Conservation (phyloP, 2,329 filamentous ascomycete genomes). For the Chaetothyriales sp. region DNA sequence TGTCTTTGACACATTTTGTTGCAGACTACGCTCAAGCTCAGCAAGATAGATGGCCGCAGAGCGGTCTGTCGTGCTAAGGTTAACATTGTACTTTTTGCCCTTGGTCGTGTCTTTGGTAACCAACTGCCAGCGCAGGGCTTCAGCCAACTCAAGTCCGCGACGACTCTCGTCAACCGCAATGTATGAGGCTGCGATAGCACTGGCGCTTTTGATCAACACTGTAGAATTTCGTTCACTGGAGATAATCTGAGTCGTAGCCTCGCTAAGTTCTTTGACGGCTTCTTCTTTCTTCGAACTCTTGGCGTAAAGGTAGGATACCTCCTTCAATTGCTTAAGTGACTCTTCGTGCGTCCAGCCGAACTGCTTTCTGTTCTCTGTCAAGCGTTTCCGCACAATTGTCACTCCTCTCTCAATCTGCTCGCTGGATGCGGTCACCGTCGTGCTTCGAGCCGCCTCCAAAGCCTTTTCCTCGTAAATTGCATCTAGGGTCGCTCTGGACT, state of each 20-base stretch:
- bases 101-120: constrained; percentile 25
- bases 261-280: constrained; percentile 22
- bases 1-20: constrained; percentile 19
- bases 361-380: constrained; percentile 19
- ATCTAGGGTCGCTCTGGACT: constrained; percentile 25
- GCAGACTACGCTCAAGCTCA: constrained; percentile 31
- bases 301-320: constrained; percentile 25
- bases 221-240: constrained; percentile 19
- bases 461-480: constrained; percentile 28
- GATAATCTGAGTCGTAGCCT: constrained; percentile 22
- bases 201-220: constrained; percentile 23
- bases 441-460: constrained; percentile 13
- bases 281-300: constrained; percentile 23
- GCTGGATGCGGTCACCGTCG: constrained; percentile 19
- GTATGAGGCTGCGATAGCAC: constrained; percentile 26
- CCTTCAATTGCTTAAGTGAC: constrained; percentile 25
- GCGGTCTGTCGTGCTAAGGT: constrained; percentile 24
- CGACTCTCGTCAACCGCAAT: constrained; percentile 23
- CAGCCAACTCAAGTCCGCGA: constrained; percentile 22
- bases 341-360: constrained; percentile 30
- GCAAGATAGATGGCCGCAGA: constrained; percentile 32
- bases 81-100: constrained; percentile 19
- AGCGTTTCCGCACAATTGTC: constrained; percentile 22
- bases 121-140: constrained; percentile 29
- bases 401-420: constrained; percentile 22